phyloP scores from a whole-genome alignment of 768 basidiomycete genomes.

The Pisolithus albus region DNA sequence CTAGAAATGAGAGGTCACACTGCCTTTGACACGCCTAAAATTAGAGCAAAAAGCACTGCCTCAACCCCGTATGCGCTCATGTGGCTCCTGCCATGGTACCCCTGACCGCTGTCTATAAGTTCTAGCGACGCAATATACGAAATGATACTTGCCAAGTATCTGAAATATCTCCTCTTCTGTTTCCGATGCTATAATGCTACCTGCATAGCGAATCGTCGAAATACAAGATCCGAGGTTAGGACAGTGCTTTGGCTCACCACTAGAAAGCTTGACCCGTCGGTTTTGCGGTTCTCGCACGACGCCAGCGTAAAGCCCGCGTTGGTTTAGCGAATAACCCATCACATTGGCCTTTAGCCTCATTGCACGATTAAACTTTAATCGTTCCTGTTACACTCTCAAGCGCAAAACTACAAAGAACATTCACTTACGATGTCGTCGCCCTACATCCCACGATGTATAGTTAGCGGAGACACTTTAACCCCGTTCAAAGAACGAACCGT shows the following conservation, averaged over 20 bases:
- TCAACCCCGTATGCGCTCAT: conserved; percentile 53
- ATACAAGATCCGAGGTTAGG: neutral
- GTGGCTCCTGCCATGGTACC: conserved; percentile 80
- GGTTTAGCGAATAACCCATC: conserved; percentile 82
- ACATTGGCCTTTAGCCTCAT: conserved; percentile 78
- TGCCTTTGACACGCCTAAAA: no score
- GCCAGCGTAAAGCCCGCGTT: conserved; percentile 69
- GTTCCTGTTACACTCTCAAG: neutral
- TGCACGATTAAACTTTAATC: conserved; percentile 78
- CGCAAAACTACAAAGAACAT: neutral
- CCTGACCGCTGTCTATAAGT: conserved; percentile 21
- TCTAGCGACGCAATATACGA: neutral
- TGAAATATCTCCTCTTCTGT: conserved; percentile 85
- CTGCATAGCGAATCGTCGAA: conserved; percentile 28
- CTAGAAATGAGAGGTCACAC: no score
- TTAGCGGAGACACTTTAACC: neutral
- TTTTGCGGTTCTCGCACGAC: conserved; percentile 67
- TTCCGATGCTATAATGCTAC: conserved; percentile 66
- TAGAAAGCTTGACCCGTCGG: conserved; percentile 50
- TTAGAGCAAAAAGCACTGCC: neutral
- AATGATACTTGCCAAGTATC: conserved; percentile 12
- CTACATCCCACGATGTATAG: conserved; percentile 26
- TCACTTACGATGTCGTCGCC: conserved; percentile 82
- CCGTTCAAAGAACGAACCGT: conserved; percentile 41
- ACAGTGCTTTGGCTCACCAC: conserved; percentile 35